Conservation (phyloP, 2,329 filamentous ascomycete genomes). For the Chaetomiaceae sp. region DNA sequence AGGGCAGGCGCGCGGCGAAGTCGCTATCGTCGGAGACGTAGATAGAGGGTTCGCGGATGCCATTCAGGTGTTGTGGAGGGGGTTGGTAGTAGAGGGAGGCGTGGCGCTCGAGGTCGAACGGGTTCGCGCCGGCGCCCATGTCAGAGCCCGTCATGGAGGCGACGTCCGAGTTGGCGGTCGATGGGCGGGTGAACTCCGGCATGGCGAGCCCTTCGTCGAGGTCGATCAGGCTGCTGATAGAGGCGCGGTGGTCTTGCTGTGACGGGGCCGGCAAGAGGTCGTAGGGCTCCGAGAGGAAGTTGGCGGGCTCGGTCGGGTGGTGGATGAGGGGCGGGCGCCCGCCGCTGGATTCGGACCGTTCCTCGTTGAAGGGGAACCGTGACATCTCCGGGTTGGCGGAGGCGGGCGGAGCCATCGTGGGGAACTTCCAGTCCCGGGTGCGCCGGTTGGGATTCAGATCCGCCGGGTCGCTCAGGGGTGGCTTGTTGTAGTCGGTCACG, state of each 20-base stretch:
- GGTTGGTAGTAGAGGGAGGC: constrained; percentile 48
- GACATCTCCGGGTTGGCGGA: constrained; percentile 44
- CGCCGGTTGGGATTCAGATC: constrained; percentile 40
- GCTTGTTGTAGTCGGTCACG: constrained; percentile 39
- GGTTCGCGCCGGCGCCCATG: constrained; percentile 47
- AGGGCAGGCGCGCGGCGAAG: too few relatives aligned
- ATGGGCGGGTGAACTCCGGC: constrained; percentile 45
- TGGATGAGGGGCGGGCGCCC: constrained; percentile 39
- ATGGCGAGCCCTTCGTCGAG: constrained; percentile 28
- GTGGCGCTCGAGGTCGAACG: constrained; percentile 59
- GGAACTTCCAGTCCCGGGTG: constrained; percentile 49
- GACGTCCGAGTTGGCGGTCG: constrained; percentile 55
- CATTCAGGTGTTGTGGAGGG: constrained; percentile 25
- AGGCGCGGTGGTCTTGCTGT: constrained; percentile 31
- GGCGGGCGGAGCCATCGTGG: constrained; percentile 42
- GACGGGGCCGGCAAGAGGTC: constrained; percentile 21
- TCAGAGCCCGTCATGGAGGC: constrained; percentile 52
- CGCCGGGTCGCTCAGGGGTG: constrained; percentile 52
- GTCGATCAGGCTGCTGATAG: constrained; percentile 33
- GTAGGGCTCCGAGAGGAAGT: constrained; percentile 33
- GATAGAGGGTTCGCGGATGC: constrained; percentile 48
- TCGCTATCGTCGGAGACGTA: constrained; percentile 56
- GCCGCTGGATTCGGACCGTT: constrained; percentile 24
- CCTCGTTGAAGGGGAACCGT: constrained; percentile 38
- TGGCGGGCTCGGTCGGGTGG: constrained; percentile 41